Percentiles rank a stretch among this genome's conserved stretches.
These are phyloP conservation scores for Picea mariana DNA, from an alignment of 83 land plant species.

Conservation along the genomic window DNA sequence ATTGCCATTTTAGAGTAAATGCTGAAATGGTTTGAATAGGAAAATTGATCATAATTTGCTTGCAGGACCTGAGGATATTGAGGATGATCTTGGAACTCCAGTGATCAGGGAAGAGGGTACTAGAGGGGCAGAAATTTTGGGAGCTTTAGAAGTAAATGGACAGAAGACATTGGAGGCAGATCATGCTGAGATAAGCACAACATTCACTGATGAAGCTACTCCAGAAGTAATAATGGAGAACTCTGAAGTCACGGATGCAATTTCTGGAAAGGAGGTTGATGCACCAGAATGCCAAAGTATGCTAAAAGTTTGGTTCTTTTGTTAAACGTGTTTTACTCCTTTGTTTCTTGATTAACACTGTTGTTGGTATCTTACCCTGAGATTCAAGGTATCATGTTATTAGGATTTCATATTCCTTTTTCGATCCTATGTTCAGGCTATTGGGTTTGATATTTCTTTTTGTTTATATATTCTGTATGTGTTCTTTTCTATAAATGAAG, in stretches of 20 bases:
- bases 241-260: not conserved
- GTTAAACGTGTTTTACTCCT: not conserved
- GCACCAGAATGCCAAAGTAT: constrained; percentile 1
- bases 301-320: constrained; percentile 6
- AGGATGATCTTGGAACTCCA: not conserved
- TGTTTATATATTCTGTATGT: not conserved
- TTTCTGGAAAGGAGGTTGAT: not conserved
- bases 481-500: not conserved
- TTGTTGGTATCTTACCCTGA: too few relatives aligned
- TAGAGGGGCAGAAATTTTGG: not conserved
- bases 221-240: not conserved
- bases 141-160: not conserved
- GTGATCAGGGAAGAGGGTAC: constrained; percentile 1
- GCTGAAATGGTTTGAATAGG: not conserved
- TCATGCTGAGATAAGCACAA: not conserved
- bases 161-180: not conserved
- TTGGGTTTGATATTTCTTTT: not conserved
- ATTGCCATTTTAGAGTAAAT: not conserved
- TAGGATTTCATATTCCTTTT: too few relatives aligned
- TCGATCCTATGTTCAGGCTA: not conserved
- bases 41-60: not conserved
- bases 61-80: constrained; percentile 9
- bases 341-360: not conserved
- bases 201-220: not conserved
- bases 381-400: not conserved